These are phyloP conservation scores for Hippophae gyantsensis DNA, from an alignment of 306 rosid species.

Conservation along the genomic window DNA sequence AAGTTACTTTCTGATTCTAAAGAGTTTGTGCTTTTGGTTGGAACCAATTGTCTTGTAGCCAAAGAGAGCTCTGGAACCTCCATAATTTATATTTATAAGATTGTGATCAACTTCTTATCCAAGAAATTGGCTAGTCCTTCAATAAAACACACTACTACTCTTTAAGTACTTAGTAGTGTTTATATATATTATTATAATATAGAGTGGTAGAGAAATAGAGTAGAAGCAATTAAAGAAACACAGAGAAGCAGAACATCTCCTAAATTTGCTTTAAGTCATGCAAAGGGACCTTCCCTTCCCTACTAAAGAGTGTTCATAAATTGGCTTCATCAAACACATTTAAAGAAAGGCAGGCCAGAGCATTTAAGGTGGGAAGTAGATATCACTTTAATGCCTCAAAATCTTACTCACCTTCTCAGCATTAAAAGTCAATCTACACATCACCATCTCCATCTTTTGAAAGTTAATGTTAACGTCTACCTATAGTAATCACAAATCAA, in stretches of 20 bases:
- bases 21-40: background rate
- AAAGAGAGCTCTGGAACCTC: constrained; percentile 28
- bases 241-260: background rate
- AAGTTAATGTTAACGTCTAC: too few species aligned
- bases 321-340: constrained; percentile 15
- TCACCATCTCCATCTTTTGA: too few species aligned
- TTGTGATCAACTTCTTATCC: background rate
- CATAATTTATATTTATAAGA: constrained; percentile 2
- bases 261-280: constrained; percentile 8
- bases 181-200: background rate
- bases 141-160: too few species aligned
- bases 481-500: too few species aligned
- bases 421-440: too few species aligned
- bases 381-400: constrained; percentile 33
- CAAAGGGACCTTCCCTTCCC: constrained; percentile 3
- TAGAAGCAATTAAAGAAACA: background rate
- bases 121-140: too few species aligned
- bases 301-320: constrained; percentile 19
- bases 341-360: constrained; percentile 18
- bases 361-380: constrained; percentile 40
- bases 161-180: too few species aligned
- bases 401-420: constrained; percentile 12
- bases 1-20: constrained; percentile 6
- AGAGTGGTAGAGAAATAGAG: background rate
- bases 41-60: constrained; percentile 16